These are phyloP conservation scores for Starmera quercuum DNA, from an alignment of 805 yeast genomes.

Conservation along the genomic window DNA sequence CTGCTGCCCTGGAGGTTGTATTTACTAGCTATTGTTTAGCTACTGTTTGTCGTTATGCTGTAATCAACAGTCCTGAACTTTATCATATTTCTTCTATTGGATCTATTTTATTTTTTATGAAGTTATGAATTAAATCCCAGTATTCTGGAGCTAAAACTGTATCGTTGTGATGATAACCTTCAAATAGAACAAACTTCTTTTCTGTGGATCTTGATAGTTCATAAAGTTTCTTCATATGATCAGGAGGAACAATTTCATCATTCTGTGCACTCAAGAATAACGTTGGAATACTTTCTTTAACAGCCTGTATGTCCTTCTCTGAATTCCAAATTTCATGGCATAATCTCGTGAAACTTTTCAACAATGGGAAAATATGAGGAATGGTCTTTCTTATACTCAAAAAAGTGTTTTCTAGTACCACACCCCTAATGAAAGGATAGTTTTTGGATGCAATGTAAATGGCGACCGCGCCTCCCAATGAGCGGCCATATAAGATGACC, in stretches of 20 bases:
- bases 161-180: conserved; percentile 72
- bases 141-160: conserved; percentile 69
- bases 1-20: conserved; percentile 72
- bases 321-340: conserved; percentile 85
- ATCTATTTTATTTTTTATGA: conserved; percentile 28
- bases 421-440: conserved; percentile 44
- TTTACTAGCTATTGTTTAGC: background rate
- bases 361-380: conserved; percentile 66
- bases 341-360: conserved; percentile 45
- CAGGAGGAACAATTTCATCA: conserved; percentile 91
- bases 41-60: too few relatives aligned
- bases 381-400: conserved; percentile 63
- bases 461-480: conserved; percentile 94
- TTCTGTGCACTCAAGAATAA: conserved; percentile 63
- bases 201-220: conserved; percentile 39
- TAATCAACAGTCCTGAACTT: too few relatives aligned
- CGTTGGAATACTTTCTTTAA: conserved; percentile 52
- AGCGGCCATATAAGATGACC: conserved; percentile 74
- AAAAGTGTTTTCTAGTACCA: conserved; percentile 84
- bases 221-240: conserved; percentile 61
- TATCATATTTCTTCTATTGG: conserved; percentile 3
- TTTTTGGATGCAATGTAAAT: conserved; percentile 66
- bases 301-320: conserved; percentile 44
- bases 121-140: conserved; percentile 62
- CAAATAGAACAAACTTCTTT: conserved; percentile 49